Evolutionary conservation across 2,329 filamentous ascomycete species (phyloP), one percentile per base, ranked within the genome.

Genomic region (Chrysoporthe puriensis): DNA sequence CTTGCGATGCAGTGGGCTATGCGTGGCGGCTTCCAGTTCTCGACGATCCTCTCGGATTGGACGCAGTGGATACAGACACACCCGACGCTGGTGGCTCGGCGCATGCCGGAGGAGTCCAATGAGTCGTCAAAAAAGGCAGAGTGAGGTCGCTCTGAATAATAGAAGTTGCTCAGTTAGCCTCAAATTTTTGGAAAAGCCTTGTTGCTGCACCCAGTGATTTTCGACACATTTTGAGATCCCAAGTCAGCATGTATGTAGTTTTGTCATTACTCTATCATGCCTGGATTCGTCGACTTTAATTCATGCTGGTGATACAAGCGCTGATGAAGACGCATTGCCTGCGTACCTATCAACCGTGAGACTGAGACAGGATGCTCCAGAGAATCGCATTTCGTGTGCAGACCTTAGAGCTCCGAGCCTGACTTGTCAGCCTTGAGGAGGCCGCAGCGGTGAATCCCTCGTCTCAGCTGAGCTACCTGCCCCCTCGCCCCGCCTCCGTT

Each of bases 11-110:
- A 61, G 54, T 70, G 68, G 68, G 66, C 68, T n/a, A 57, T 40
- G 54, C 5, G 44, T 16, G 68, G 66, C 3, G 59, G 66, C 3
- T 70, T 70, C 62, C 68, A 70, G 34, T 66, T 68, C 56, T 83
- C 85, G 32, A 83, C 83, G 0, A 90, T 93, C 77, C 91, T 92
- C 73, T 82, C 83, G 2, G 90, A 93, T 70, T 93, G 90, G 90
- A 83, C 89, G 71, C 92, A 92, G 74, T 94, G 91, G 91, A 63
- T 70, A n/a, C 68, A 68, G 54, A 34, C 66, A 34, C 68, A 70
- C 43, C 68, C 66, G 1, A 26, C 59, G 16, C 56, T 70, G 21
- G 63, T 70, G 42, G 66, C 68, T 13, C 63, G 42, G 59, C 52
- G 59, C 46, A 7, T 62, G 21, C 32, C 52, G 14, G 44, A 54